Evolutionary conservation across 371 early-diverging fungal genomes (phyloP).

Genomic region (Mucor indicus): DNA sequence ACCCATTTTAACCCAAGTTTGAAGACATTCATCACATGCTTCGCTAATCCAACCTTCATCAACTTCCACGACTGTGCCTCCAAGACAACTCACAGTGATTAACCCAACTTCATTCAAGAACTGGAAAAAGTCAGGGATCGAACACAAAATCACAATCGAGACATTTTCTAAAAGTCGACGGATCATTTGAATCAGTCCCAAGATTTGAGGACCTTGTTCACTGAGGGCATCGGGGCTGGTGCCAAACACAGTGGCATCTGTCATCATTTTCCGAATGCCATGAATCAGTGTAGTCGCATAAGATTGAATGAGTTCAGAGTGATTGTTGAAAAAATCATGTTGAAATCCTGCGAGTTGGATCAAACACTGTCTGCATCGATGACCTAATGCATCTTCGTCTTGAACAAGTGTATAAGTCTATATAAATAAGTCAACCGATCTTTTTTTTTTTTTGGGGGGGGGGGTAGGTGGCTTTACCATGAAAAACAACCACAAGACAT

Average conservation of each 20-base stretch:
- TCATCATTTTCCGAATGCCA: constrained; percentile 54
- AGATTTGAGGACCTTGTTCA: constrained; percentile 47
- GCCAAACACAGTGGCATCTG: constrained; percentile 26
- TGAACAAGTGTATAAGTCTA: constrained; percentile 42
- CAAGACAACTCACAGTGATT: constrained; percentile 61
- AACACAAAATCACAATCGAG: constrained; percentile 37
- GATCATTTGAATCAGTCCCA: constrained; percentile 50
- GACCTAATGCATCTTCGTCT: constrained; percentile 47
- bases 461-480: too few relatives aligned
- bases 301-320: constrained; percentile 32
- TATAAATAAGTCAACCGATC: too few relatives aligned
- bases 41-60: constrained; percentile 62
- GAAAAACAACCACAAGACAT: constrained; percentile 59
- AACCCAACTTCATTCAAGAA: constrained; percentile 63
- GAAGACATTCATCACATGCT: constrained; percentile 68
- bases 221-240: constrained; percentile 30
- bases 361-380: constrained; percentile 64
- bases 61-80: constrained; percentile 49
- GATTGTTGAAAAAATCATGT: constrained; percentile 57
- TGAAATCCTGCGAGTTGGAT: constrained; percentile 71
- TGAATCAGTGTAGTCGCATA: constrained; percentile 56
- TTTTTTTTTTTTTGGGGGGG: neutral
- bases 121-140: constrained; percentile 55
- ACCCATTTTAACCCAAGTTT: constrained; percentile 69
- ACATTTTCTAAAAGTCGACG: constrained; percentile 45